Conservation (phyloP, 2,329 filamentous ascomycete genomes). For the Diaporthe capsici region DNA sequence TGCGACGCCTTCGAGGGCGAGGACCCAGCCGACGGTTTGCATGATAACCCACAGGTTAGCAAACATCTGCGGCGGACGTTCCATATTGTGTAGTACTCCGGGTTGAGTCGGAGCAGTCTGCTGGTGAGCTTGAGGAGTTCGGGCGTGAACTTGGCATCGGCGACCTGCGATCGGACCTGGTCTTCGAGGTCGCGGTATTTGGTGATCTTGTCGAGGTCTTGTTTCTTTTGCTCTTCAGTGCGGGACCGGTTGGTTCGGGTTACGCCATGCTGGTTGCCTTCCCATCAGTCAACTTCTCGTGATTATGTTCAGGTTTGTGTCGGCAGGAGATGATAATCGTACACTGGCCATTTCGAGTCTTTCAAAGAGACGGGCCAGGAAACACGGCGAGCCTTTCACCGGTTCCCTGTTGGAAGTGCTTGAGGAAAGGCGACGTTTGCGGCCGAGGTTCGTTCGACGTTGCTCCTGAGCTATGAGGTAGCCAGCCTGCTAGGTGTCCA, state of each 20-base stretch:
- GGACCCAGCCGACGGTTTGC: constrained; percentile 64
- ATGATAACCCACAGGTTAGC: constrained; percentile 72
- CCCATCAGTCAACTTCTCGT: constrained; percentile 41
- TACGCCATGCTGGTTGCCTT: constrained; percentile 80
- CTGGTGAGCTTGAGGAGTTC: constrained; percentile 77
- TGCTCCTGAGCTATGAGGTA: background rate
- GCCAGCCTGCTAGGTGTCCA: background rate
- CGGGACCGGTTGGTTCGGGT: constrained; percentile 75
- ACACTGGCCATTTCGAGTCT: constrained; percentile 41
- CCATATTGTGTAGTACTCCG: constrained; percentile 93
- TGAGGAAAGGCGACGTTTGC: constrained; percentile 10
- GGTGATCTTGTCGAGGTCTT: constrained; percentile 81
- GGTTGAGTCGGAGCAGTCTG: constrained; percentile 82
- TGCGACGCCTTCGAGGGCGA: constrained; percentile 68
- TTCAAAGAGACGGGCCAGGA: background rate
- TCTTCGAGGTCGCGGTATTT: constrained; percentile 81
- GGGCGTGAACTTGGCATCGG: constrained; percentile 62
- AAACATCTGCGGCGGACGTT: constrained; percentile 82
- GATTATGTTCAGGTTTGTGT: constrained; percentile 2
- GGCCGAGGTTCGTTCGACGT: background rate
- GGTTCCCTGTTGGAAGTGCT: constrained; percentile 11
- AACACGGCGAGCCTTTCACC: constrained; percentile 8
- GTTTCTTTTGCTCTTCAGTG: constrained; percentile 78
- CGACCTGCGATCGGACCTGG: constrained; percentile 76
- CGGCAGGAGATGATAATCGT: constrained; percentile 15